Percentiles rank a stretch among this genome's conserved stretches.
These are phyloP conservation scores for Anaeramoeba ignava DNA, from an alignment of 78 protist genomes.

Conservation along the genomic window DNA sequence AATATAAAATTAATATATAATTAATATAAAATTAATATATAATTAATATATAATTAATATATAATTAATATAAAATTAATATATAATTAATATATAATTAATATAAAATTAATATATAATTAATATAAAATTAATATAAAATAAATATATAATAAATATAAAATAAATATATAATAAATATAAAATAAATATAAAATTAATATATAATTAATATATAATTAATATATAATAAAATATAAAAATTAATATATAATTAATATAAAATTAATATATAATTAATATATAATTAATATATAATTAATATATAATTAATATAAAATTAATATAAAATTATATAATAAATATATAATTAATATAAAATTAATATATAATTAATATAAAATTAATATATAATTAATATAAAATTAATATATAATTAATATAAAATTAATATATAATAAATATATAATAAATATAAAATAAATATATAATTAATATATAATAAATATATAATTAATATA, in stretches of 20 bases:
- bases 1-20: not conserved
- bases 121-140: not conserved
- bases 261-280: not conserved
- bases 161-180: not conserved
- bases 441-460: not conserved
- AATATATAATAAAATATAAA: no score
- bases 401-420: not conserved
- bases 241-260: not conserved
- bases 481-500: not conserved
- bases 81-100: not conserved
- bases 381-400: not conserved
- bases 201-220: not conserved
- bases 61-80: not conserved
- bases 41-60: not conserved
- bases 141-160: not conserved
- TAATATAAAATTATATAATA: no score
- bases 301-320: not conserved
- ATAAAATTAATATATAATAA: not conserved
- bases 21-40: not conserved
- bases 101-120: not conserved
- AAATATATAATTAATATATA: conserved; percentile 4
- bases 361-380: not conserved
- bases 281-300: not conserved
- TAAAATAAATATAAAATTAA: not conserved
- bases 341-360: not conserved